phyloP scores from a whole-genome alignment of 2,329 filamentous ascomycete genomes.

The Dryadomyces quercivorus region DNA sequence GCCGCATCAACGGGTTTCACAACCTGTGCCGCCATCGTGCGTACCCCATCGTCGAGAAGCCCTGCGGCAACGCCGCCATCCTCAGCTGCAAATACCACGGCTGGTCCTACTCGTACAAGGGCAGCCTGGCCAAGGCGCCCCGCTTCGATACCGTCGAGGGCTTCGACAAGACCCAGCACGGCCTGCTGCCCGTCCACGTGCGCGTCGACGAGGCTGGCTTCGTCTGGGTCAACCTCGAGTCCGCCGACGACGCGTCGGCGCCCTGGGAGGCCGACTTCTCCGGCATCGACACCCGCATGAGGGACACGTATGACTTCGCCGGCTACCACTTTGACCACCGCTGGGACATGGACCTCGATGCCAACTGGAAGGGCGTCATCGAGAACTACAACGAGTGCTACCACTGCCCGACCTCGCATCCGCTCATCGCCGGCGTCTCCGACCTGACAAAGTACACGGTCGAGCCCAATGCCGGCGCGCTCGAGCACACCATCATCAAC shows the following conservation, averaged over 20 bases:
- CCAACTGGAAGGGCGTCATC: slow-evolving; percentile 28
- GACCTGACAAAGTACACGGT: slow-evolving; percentile 31
- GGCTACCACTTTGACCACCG: slow-evolving; percentile 14
- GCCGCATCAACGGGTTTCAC: slow-evolving; percentile 27
- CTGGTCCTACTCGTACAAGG: slow-evolving; percentile 30
- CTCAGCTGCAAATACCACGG: slow-evolving; percentile 32
- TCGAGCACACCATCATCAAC: slow-evolving; percentile 9
- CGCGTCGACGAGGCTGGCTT: slow-evolving; percentile 21
- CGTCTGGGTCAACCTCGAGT: slow-evolving; percentile 22
- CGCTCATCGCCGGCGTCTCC: slow-evolving; percentile 29
- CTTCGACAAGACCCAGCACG: slow-evolving; percentile 28
- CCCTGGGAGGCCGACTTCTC: slow-evolving; percentile 22
- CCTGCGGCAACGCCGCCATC: slow-evolving; percentile 21
- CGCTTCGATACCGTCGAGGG: slow-evolving; percentile 24
- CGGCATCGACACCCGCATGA: slow-evolving; percentile 1
- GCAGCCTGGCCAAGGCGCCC: slow-evolving; percentile 29
- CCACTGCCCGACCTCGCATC: slow-evolving; percentile 36
- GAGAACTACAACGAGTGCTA: slow-evolving; percentile 39
- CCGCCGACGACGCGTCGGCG: slow-evolving; percentile 17
- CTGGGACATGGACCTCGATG: slow-evolving; percentile 20
- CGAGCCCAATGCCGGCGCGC: slow-evolving; percentile 16
- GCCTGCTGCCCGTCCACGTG: slow-evolving; percentile 32
- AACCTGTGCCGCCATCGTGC: slow-evolving; percentile 32
- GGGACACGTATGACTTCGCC: slow-evolving; percentile 13
- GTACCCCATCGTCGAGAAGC: slow-evolving; percentile 23